These are phyloP conservation scores for Aspergillus neotritici DNA, from an alignment of 2,329 filamentous ascomycete genomes.

Conservation along the genomic window DNA sequence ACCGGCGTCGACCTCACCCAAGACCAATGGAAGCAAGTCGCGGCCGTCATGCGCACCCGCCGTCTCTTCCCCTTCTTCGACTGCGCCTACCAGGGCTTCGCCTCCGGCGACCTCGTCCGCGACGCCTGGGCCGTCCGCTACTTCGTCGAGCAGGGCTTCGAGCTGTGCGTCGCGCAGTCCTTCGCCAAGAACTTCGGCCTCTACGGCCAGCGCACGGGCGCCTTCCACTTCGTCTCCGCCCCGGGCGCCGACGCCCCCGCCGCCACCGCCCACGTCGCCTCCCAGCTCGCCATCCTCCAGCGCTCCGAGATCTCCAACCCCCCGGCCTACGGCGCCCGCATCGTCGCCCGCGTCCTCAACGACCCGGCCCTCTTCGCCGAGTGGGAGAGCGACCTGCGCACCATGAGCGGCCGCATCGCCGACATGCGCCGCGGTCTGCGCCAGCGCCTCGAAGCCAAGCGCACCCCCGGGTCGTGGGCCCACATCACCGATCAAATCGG, in stretches of 20 bases:
- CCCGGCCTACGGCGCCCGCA: constrained; percentile 86
- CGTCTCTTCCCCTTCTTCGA: constrained; percentile 98
- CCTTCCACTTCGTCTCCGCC: constrained; percentile 85
- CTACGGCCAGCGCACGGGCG: constrained; percentile 92
- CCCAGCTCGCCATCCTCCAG: constrained; percentile 88
- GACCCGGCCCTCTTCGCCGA: constrained; percentile 73
- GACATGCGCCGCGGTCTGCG: constrained; percentile 78
- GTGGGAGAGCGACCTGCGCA: constrained; percentile 87
- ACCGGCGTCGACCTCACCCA: constrained; percentile 92
- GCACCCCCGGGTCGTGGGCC: constrained; percentile 86
- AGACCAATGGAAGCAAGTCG: constrained; percentile 91
- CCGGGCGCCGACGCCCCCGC: constrained; percentile 62
- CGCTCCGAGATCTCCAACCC: constrained; percentile 97
- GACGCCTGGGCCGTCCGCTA: constrained; percentile 92
- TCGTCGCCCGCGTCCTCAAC: constrained; percentile 79
- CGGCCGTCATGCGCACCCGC: constrained; percentile 66
- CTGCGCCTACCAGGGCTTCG: constrained; percentile 95
- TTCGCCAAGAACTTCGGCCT: constrained; percentile 69
- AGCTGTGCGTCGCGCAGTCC: constrained; percentile 54
- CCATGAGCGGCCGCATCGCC: constrained; percentile 94
- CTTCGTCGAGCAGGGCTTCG: constrained; percentile 89
- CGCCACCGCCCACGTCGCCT: constrained; percentile 62
- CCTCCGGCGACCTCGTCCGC: constrained; percentile 76
- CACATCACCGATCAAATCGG: constrained; percentile 98
- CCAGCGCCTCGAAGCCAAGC: constrained; percentile 72